Conservation (phyloP, 176 grass and related monocot species). For the Aechmea fasciata region DNA sequence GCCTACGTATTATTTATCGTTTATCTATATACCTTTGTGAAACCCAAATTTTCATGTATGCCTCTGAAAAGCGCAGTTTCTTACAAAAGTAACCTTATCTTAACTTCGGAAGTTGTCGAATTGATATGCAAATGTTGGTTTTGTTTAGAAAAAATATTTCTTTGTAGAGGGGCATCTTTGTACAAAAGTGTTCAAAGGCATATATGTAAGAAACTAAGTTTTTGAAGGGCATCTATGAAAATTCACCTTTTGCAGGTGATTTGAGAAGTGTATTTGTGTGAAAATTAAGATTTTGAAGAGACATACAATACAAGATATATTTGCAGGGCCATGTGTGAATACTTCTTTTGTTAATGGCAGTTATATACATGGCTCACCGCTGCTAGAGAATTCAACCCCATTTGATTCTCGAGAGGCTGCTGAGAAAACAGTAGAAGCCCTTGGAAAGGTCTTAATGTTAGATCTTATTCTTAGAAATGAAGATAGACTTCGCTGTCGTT, state of each 20-base stretch:
- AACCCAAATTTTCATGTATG: constrained; percentile 11
- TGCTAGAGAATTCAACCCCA: constrained; percentile 53
- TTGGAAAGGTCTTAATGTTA: constrained; percentile 81
- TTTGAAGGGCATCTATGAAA: too few species aligned
- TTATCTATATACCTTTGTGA: constrained; percentile 11
- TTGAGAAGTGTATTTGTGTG: too few species aligned
- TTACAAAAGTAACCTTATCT: too few species aligned
- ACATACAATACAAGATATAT: too few species aligned
- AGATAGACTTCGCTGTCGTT: constrained; percentile 72
- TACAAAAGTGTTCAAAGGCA: too few species aligned
- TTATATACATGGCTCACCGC: constrained; percentile 76
- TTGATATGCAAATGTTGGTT: too few species aligned
- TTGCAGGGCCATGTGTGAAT: neutral
- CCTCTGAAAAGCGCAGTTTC: neutral
- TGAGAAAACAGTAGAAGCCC: constrained; percentile 65
- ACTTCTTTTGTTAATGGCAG: constrained; percentile 41
- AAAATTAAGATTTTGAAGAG: too few species aligned
- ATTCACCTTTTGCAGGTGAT: too few species aligned
- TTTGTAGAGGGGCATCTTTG: too few species aligned
- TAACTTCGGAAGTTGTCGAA: too few species aligned
- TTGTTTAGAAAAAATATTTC: too few species aligned
- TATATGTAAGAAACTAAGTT: too few species aligned
- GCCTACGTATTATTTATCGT: neutral
- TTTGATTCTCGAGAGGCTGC: constrained; percentile 59
- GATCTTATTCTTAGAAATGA: constrained; percentile 91